Conservation (phyloP, 129 eudicot genomes). For the Rutidosis leptorrhynchoides region DNA sequence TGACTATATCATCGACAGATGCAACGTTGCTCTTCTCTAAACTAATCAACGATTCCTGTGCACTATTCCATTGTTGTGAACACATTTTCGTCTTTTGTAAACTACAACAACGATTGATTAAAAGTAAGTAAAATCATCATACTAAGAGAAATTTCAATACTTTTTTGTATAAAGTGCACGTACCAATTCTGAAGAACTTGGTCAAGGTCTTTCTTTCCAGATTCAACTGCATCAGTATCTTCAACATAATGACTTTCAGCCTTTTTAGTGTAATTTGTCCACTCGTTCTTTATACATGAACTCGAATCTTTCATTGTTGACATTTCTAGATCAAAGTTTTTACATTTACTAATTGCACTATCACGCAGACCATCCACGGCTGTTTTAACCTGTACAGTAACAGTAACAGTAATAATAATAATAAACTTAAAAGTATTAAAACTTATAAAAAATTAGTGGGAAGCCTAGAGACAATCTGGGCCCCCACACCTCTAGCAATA, state of each 20-base stretch:
- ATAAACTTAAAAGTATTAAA: too few species aligned
- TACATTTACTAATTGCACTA: slow-evolving; percentile 62
- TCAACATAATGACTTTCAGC: slow-evolving; percentile 71
- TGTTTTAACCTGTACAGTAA: slow-evolving; percentile 55
- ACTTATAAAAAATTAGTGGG: too few species aligned
- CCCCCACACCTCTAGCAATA: too few species aligned
- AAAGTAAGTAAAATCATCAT: neutral
- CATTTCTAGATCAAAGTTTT: slow-evolving; percentile 74
- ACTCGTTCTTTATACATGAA: slow-evolving; percentile 51
- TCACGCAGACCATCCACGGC: slow-evolving; percentile 79
- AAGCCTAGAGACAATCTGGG: too few species aligned
- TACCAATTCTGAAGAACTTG: slow-evolving; percentile 80
- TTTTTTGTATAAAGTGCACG: neutral
- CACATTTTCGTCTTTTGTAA: slow-evolving; percentile 76
- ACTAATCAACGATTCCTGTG: slow-evolving; percentile 79
- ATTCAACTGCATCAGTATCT: slow-evolving; percentile 79
- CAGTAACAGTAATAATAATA: neutral
- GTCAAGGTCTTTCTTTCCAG: slow-evolving; percentile 71
- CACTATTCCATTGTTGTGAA: slow-evolving; percentile 82
- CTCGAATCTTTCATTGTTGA: slow-evolving; percentile 77
- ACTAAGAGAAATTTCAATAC: neutral
- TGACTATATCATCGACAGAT: slow-evolving; percentile 70
- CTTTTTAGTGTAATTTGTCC: slow-evolving; percentile 57
- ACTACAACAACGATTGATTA: slow-evolving; percentile 32
- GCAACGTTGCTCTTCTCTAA: slow-evolving; percentile 82